Conservation (phyloP, 306 rosid species). For the Vicia villosa region DNA sequence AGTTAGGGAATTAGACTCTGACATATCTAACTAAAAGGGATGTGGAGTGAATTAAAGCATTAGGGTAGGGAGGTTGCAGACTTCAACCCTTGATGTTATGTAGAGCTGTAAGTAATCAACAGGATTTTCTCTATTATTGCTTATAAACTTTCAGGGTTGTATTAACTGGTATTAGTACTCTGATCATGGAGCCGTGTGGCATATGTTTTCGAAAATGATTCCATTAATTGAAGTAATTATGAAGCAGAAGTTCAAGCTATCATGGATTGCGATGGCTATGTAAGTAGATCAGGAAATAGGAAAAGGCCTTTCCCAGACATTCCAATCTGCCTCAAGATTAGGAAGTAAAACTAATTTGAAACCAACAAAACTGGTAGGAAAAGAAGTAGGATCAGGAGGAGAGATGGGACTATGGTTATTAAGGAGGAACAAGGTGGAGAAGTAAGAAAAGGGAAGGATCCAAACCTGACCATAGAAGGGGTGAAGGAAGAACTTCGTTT, state of each 20-base stretch:
- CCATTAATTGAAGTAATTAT: not conserved
- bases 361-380: not conserved
- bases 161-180: not conserved
- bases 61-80: not conserved
- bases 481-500: not conserved
- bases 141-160: not conserved
- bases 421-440: not conserved
- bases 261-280: not conserved
- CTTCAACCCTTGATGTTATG: not conserved
- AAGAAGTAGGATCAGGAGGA: not conserved
- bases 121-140: not conserved
- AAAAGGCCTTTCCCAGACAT: too few relatives aligned
- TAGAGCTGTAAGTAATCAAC: not conserved
- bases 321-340: not conserved
- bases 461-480: not conserved
- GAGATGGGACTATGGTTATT: not conserved
- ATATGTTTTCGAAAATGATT: not conserved
- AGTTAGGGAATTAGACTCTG: not conserved
- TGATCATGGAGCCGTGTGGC: not conserved
- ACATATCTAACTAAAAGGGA: not conserved
- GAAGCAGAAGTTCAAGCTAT: constrained; percentile 4
- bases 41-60: not conserved
- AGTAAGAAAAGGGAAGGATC: not conserved
- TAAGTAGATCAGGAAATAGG: too few relatives aligned
- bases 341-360: not conserved